Conservation (phyloP, 129 eudicot species). For the Centaurea solstitialis region DNA sequence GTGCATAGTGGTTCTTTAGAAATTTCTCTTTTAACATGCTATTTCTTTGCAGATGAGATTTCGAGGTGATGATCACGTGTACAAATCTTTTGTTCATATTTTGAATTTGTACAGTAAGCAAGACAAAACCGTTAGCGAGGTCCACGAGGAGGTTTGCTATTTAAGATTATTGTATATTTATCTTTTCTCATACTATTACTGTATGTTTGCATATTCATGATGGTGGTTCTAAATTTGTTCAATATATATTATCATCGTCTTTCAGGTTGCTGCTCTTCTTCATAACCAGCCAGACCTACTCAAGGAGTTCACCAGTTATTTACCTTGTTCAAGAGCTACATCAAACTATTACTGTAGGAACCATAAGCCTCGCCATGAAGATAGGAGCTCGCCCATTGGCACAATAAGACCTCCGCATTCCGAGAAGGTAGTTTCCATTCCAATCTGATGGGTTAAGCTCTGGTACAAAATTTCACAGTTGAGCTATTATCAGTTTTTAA, state of each 20-base stretch:
- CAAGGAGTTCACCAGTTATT: slow-evolving; percentile 68
- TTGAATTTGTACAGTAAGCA: slow-evolving; percentile 74
- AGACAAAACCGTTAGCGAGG: slow-evolving; percentile 58
- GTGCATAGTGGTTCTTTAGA: too few species aligned
- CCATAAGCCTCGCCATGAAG: slow-evolving; percentile 32
- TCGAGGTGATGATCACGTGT: slow-evolving; percentile 79
- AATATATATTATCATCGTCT: slow-evolving; percentile 17
- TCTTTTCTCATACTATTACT: background rate
- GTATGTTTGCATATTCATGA: slow-evolving; percentile 10
- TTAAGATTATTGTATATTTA: slow-evolving; percentile 1
- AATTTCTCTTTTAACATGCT: slow-evolving; percentile 12
- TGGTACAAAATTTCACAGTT: background rate
- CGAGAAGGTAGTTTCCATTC: slow-evolving; percentile 46
- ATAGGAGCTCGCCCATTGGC: slow-evolving; percentile 47
- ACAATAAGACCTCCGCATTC: slow-evolving; percentile 40
- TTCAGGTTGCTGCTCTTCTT: slow-evolving; percentile 88
- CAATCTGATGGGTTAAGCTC: background rate
- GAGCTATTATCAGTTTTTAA: background rate
- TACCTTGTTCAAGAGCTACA: slow-evolving; percentile 53
- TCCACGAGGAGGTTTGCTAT: slow-evolving; percentile 69
- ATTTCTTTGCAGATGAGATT: slow-evolving; percentile 66
- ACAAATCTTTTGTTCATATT: slow-evolving; percentile 83
- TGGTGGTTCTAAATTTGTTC: background rate
- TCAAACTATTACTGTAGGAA: slow-evolving; percentile 37
- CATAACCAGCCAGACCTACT: slow-evolving; percentile 78